Evolutionary conservation across 2,329 filamentous ascomycete species (phyloP).

Genomic region (Aspergillus sp.): DNA sequence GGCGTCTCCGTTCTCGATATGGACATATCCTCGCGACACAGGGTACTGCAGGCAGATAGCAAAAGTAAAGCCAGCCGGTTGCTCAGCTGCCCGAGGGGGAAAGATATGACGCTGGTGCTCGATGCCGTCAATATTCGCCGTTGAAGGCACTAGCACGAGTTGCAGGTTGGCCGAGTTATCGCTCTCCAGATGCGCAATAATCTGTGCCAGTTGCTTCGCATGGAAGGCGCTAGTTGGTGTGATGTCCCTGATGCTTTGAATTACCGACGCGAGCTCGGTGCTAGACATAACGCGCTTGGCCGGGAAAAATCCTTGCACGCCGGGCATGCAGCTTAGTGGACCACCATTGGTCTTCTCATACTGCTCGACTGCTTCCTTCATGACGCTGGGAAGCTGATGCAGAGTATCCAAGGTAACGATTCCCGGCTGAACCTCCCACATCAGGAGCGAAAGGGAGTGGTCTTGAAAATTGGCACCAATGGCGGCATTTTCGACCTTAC

Average conservation of each 20-base stretch:
- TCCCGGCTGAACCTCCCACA: slow-evolving; percentile 7
- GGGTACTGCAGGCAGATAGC: slow-evolving; percentile 13
- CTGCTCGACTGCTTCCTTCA: slow-evolving; percentile 7
- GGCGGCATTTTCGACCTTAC: slow-evolving; percentile 34
- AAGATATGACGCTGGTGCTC: slow-evolving; percentile 8
- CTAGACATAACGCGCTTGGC: slow-evolving; percentile 7
- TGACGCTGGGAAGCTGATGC: slow-evolving; percentile 5
- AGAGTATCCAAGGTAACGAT: slow-evolving; percentile 7
- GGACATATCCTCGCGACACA: slow-evolving; percentile 5
- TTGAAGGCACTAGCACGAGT: slow-evolving; percentile 4
- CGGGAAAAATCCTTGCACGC: slow-evolving; percentile 11
- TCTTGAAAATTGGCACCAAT: slow-evolving; percentile 44
- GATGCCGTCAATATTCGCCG: slow-evolving; percentile 3
- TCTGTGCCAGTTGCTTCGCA: slow-evolving; percentile 7
- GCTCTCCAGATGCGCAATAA: slow-evolving; percentile 6
- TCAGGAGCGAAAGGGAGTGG: slow-evolving; percentile 17
- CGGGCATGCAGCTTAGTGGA: slow-evolving; percentile 3
- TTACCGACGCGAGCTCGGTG: slow-evolving; percentile 6
- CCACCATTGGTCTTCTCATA: slow-evolving; percentile 4
- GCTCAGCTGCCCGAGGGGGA: slow-evolving; percentile 1
- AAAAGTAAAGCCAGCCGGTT: slow-evolving; percentile 7
- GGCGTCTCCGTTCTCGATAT: slow-evolving; percentile 7
- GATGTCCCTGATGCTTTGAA: slow-evolving; percentile 9
- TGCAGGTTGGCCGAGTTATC: slow-evolving; percentile 10
- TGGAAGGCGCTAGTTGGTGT: slow-evolving; percentile 9